Base-by-base conservation (phyloP, 495 filamentous ascomycete species). In the Talaromyces proteolyticus region DNA sequence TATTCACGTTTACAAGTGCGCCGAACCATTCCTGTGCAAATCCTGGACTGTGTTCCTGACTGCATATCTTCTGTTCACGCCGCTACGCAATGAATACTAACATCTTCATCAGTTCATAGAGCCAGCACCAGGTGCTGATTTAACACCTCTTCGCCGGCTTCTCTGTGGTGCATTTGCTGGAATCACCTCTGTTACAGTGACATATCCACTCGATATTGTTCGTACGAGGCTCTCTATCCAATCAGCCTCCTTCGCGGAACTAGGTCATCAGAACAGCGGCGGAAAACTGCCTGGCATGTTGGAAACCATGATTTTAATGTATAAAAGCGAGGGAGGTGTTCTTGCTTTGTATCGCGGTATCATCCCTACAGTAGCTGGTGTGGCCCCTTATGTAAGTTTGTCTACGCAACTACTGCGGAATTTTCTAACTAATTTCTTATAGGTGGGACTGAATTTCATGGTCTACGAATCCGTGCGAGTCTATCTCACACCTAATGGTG, bases 361-460 rank as follows among this genome's bases (percentile, higher is more conserved):
- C 47, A 68, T 93, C 19, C 94, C 93, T 11, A 98, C 93, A 0
- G 86, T 97, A 19, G 89, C 91, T 24, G 93, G 93, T 29, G 93
- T 98, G 41, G 94, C 94, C 40, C 93, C 93, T 58, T 95, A 95
- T 64, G 91, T 94, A 71, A 67, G 84, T 74, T 40, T 49, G 16
- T 10, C 14, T 25, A 14, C 42, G 1, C 26, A 16, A 51, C 6
- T 52, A 1, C 1, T 51, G 3, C 11, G 29, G 8, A 10, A 6
- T 21, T 34, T 24, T 25, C 58, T 70, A 49, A 70, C 59, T 46
- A 50, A 48, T 21, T 29, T 39, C 8, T 23, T 45, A 42, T 56
- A 95, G 88, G 90, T 96, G 42, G 93, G 93, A 24, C 72, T 98
- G 42, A 98, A 97, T 65, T 98, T 98, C 72, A 97, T 97, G 88